Base-by-base conservation (phyloP, 257 asterid species). In the Solanum ossicruentum region DNA sequence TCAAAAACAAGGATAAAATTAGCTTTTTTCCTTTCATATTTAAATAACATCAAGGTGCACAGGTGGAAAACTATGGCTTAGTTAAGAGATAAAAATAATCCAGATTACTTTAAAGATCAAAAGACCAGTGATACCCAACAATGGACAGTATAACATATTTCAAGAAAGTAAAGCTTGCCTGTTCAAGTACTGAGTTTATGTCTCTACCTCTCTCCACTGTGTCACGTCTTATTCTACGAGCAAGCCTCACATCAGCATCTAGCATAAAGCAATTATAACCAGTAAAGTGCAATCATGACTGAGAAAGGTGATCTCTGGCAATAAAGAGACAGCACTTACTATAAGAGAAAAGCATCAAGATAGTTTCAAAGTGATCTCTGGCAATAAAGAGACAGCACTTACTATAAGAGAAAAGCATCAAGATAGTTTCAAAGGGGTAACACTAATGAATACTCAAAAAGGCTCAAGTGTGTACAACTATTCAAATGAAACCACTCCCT, bases 201-300 rank as follows among this genome's bases (percentile, higher is more conserved):
- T 97, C 99, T 92, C 99, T 93, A 66, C 98, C 98, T 94, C 99
- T 93, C 89, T 92, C 95, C 85, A 94, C 99, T 56, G 96, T 94
- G 89, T 97, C 99, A 80, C 99, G 98, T 88, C 97, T 91, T 90
- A 97, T 97, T 90, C 99, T 90, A 88, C 99, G 99, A 91, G 98
- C 99, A 91, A 95, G 99, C 89, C 99, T 95, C 92, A 97, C 98
- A 89, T 97, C 99, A 91, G 99, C 97, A 94, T 87, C 92, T 89
- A 49, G 86, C 84, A 89, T 80, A 77, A 82, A 49, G 57, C 78
- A 84, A 75, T 66, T 49, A 47, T 60, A 60, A 84, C 75, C 83
- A 58, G 79, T 17, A 84, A 57, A 83, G 83, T 3, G 49, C 83
- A 78, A 1, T 32, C 83, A 78, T 51, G 66, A 52, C 63, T 4